These are phyloP conservation scores for Saccharomycopsis vini DNA, from an alignment of 805 yeast genomes.

Conservation along the genomic window DNA sequence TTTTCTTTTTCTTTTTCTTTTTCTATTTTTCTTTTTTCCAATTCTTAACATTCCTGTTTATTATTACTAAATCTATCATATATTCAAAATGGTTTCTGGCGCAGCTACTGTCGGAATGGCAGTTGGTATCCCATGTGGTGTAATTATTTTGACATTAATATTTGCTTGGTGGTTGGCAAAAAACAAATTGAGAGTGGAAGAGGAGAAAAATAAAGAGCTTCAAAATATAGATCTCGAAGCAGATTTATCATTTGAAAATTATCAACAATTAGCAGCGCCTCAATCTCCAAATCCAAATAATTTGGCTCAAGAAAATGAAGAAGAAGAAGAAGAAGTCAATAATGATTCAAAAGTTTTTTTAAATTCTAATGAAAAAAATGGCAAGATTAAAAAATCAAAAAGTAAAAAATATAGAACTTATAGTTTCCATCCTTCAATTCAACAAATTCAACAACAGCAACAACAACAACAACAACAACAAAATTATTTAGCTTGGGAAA, in stretches of 20 bases:
- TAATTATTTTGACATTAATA: conserved; percentile 5
- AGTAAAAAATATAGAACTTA: conserved; percentile 17
- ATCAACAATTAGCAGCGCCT: conserved; percentile 16
- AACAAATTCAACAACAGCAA: no score
- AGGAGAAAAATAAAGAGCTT: not conserved
- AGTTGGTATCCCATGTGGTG: conserved; percentile 18
- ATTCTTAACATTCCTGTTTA: no score
- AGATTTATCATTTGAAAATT: conserved; percentile 18
- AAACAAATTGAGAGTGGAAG: conserved; percentile 5
- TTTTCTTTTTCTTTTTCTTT: not conserved
- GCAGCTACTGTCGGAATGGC: conserved; percentile 18
- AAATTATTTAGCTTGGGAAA: not conserved
- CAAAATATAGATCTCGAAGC: conserved; percentile 15
- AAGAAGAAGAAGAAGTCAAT: not conserved
- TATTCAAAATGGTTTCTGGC: conserved; percentile 1
- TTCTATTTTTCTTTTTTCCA: no score
- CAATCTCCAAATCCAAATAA: conserved; percentile 6
- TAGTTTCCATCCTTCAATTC: conserved; percentile 17
- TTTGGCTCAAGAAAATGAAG: not conserved
- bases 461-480: not conserved
- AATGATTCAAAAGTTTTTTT: not conserved
- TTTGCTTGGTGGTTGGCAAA: conserved; percentile 3
- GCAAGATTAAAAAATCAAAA: conserved; percentile 1
- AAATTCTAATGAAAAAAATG: no score
- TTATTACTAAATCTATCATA: no score